Conservation (phyloP, 805 yeast species). For the Soucietia sequanensis region DNA sequence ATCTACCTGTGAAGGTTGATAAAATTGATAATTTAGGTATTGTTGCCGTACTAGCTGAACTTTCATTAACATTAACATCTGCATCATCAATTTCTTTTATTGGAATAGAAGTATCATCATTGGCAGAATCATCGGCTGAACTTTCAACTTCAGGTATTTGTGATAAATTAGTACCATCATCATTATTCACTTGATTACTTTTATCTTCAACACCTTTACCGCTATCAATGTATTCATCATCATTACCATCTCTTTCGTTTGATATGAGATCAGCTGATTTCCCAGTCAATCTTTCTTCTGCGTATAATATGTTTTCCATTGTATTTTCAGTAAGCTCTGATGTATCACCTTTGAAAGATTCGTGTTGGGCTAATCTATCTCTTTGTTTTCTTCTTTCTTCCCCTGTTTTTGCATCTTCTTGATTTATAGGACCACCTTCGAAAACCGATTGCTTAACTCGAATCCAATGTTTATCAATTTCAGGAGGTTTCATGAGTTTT, state of each 20-base stretch:
- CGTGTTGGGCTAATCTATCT: constrained; percentile 23
- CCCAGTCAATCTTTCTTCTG: constrained; percentile 28
- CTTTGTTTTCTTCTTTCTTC: constrained; percentile 27
- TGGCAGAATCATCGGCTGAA: constrained; percentile 1
- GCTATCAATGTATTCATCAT: constrained; percentile 10
- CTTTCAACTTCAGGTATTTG: constrained; percentile 1
- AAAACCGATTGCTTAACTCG: constrained; percentile 31
- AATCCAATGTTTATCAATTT: constrained; percentile 30
- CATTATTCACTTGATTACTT: no score
- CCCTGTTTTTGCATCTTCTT: constrained; percentile 31
- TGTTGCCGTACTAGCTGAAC: not conserved
- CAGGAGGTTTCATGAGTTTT: constrained; percentile 21
- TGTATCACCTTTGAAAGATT: constrained; percentile 42
- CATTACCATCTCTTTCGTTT: constrained; percentile 9
- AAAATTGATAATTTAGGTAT: not conserved
- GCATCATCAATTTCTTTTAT: constrained; percentile 1
- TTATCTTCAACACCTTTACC: no score
- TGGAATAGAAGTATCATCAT: no score
- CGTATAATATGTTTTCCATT: constrained; percentile 37
- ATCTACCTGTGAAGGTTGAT: not conserved
- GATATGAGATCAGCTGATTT: constrained; percentile 6
- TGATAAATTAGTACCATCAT: no score
- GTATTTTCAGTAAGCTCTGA: constrained; percentile 35
- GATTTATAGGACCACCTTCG: constrained; percentile 27
- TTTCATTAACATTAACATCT: not conserved